Evolutionary conservation across 768 basidiomycete genomes (phyloP).

Genomic region (Boletus rufocinnamomeus): DNA sequence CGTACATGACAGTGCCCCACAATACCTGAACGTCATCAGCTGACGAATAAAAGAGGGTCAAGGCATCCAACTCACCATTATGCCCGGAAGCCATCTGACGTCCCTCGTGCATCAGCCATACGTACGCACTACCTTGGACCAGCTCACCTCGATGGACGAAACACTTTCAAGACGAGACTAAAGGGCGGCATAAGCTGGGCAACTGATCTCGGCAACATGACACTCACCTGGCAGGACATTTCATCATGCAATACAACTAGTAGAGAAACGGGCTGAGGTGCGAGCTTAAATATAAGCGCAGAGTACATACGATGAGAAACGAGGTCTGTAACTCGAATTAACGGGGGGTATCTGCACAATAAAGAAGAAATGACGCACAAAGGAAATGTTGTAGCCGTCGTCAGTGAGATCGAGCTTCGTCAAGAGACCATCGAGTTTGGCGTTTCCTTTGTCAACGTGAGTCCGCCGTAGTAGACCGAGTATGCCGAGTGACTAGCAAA

Average conservation of each 20-base stretch:
- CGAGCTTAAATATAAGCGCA: neutral
- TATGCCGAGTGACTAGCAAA: neutral
- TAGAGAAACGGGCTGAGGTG: neutral
- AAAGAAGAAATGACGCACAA: constrained; percentile 41
- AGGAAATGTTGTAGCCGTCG: constrained; percentile 64
- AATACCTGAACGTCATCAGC: no score
- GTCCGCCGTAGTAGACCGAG: neutral
- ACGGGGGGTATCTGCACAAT: neutral
- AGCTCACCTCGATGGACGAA: constrained; percentile 61
- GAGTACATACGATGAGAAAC: constrained; percentile 63
- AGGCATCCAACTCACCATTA: constrained; percentile 46
- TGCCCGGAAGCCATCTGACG: constrained; percentile 60
- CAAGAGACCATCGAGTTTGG: constrained; percentile 61
- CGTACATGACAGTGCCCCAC: no score
- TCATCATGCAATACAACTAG: constrained; percentile 45
- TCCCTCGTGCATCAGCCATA: constrained; percentile 16
- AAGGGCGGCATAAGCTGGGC: neutral
- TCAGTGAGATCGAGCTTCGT: constrained; percentile 57
- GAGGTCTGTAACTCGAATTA: constrained; percentile 54
- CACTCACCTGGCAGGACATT: constrained; percentile 67
- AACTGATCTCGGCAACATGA: neutral
- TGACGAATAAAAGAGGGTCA: neutral
- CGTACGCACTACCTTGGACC: neutral
- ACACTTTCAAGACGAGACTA: constrained; percentile 52
- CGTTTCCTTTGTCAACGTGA: constrained; percentile 47